Evolutionary conservation across 1,284 basidiomycete species (phyloP), one percentile per base, ranked within the genome.

Genomic region (Papiliotrema laurentii): DNA sequence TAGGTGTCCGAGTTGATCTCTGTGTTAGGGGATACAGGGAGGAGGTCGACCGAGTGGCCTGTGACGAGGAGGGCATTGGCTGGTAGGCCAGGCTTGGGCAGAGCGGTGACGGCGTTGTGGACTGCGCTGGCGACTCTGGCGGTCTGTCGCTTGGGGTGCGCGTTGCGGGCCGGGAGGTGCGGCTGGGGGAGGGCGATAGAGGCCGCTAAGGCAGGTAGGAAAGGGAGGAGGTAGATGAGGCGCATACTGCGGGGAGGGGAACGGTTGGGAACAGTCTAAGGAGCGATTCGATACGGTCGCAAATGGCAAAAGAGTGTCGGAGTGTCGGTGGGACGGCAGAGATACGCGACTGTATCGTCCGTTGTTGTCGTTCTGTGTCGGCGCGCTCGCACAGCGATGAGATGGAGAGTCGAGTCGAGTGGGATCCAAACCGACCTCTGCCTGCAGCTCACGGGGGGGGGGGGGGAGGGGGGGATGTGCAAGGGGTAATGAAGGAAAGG

Each of bases 1-100:
- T 60, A 62, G 5, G 49, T 22, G 13, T 42, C 26, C 18, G 48
- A 46, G 19, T 38, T 43, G 51, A 63, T 56, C 11, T 26, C 19
- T 10, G 43, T 26, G 38, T 50, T 39, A 30, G 41, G 36, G 3
- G n/a, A 27, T 22, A 61, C 34, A 2, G 48, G n/a, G 18, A 47
- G 18, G 22, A 61, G 39, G 19, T 43, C 18, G 22, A 57, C 43
- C 13, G 34, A 26, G n/a, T 49, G 5, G 5, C 48, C 45, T 13
- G 45, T 21, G 11, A 19, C 37, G 18, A 47, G 24, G 11, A 39
- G 34, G n/a, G 45, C 45, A 25, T 45, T 28, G 44, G 35, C 30
- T 14, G 5, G 10, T 6, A 45, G 27, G 5, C 30, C 44, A 21
- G 24, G 38, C 18, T 33, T 45, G 5, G 44, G 44, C 4, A 45